Base-by-base conservation (phyloP, 305 asterid species). In the Fraxinus platypoda region DNA sequence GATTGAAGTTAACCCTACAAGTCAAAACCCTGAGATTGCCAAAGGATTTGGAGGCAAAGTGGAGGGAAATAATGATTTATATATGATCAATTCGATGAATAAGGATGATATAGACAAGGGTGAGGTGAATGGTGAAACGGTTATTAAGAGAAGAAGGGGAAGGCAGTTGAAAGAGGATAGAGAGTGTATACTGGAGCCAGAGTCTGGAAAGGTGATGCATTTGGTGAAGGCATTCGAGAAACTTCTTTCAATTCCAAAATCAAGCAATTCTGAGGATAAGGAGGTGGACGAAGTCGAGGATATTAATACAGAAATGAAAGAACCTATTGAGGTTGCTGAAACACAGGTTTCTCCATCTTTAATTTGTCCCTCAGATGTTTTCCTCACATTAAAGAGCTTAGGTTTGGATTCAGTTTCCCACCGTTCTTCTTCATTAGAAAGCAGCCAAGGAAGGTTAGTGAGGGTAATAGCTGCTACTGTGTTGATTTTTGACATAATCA, bases 391-490 rank as follows among this genome's bases (percentile, higher is more conserved):
- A 2, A 94, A 93, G 88, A 88, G 96, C 85, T 90, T 94, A 83
- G 97, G 97, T 33, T 91, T 93, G 85, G 94, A 92, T 88, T 52
- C 88, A 1, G 86, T 78, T 25, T 70, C 75, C 33, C 75, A 30
- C 37, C 89, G 88, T 54, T 87, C 91, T 43, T 87, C 88, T 87
- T 93, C 98, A 28, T 77, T 89, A 80, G 97, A 88, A 87, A 90
- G 96, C 88, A 90, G 85, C 64, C 93, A 85, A 79, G 96, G 93
- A 88, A 92, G 98, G 98, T 94, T 81, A 80, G 95, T 84, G 75
- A 74, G 59, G 66, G 31, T 30, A 76, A 81, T 78, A 49, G 87
- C 83, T 74, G 87, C 83, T 74, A 88, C 95, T 7, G 37, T 11
- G 52, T 62, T 84, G 75, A 38, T 17, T 68, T 57, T 49, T 78